Evolutionary conservation across 257 asterid species (phyloP).

Genomic region (Nicotiana undulata): DNA sequence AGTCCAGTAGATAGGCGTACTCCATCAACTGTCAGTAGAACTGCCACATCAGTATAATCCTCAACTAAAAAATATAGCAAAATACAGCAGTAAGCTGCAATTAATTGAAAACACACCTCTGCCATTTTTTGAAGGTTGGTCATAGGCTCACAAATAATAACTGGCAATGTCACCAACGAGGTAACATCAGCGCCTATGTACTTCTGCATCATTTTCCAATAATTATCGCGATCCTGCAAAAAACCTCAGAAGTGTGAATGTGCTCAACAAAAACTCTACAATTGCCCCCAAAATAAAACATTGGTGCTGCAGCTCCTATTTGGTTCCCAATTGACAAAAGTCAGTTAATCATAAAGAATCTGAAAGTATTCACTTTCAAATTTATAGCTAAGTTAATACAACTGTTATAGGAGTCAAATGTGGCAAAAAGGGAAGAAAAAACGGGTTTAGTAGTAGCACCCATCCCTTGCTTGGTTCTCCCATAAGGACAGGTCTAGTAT

Average conservation of each 20-base stretch:
- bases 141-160: slow-evolving; percentile 96
- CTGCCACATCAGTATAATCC: slow-evolving; percentile 1
- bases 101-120: slow-evolving; percentile 50
- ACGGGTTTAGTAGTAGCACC: background rate
- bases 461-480: background rate
- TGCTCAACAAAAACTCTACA: background rate
- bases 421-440: background rate
- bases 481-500: background rate
- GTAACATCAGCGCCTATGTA: slow-evolving; percentile 92
- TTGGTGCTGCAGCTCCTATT: background rate
- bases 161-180: slow-evolving; percentile 99
- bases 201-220: slow-evolving; percentile 98
- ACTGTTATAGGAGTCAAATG: background rate
- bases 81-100: slow-evolving; percentile 6
- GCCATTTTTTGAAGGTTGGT: slow-evolving; percentile 99
- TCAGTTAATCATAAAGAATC: background rate
- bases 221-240: slow-evolving; percentile 81
- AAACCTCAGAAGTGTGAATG: slow-evolving; percentile 5
- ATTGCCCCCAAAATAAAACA: background rate
- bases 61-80: background rate
- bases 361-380: background rate
- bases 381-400: background rate
- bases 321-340: background rate
- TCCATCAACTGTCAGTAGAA: slow-evolving; percentile 75
- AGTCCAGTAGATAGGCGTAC: slow-evolving; percentile 78